Evolutionary conservation across 441 rosid genomes (phyloP), one percentile per base, ranked within the genome.

Genomic region (Gossypium aridum): DNA sequence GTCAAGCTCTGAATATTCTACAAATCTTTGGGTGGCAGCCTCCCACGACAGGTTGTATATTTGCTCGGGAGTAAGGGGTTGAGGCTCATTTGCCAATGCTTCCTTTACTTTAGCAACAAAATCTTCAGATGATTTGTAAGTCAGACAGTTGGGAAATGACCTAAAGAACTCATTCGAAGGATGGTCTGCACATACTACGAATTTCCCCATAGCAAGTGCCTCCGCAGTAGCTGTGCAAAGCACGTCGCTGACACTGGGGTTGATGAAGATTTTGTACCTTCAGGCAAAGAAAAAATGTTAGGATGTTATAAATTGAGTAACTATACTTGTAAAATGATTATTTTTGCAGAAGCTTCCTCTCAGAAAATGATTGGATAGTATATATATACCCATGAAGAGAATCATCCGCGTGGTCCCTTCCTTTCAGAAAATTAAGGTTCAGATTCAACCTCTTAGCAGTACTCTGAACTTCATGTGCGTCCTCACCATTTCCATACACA

Each of bases 121-220:
- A 80, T 93, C 98, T 67, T 93, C 91, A 0, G 99, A 83, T 25
- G 97, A 83, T 80, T 86, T 90, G 92, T 91, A 95, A 2, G 99
- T 91, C 63, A 93, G 82, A 80, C 99, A 93, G 81, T 95, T 95
- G 16, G 99, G 98, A 79, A 93, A 95, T 76, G 93, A 89, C 75
- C 89, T 92, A 83, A 95, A 95, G 87, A 92, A 95, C 83, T 95
- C 97, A 73, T 95, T 95, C 17, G 99, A 95, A 31, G 98, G 99
- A 83, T 95, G 96, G 77, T 95, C 97, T 12, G 98, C 99, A 75
- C 99, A 95, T 7, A 95, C 85, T 17, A 95, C 99, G 39, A 95
- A 89, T 77, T 95, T 95, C 37, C 99, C 99, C 99, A 95, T 95
- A 0, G 99, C 99, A 20, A 95, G 91, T n/a, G 99, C 99, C 83